A percentile compares a stretch with the other conserved stretches of the same genome.
Evolutionary conservation across 1,284 basidiomycete genomes (phyloP).

Genomic region (Phylloporus sp.): DNA sequence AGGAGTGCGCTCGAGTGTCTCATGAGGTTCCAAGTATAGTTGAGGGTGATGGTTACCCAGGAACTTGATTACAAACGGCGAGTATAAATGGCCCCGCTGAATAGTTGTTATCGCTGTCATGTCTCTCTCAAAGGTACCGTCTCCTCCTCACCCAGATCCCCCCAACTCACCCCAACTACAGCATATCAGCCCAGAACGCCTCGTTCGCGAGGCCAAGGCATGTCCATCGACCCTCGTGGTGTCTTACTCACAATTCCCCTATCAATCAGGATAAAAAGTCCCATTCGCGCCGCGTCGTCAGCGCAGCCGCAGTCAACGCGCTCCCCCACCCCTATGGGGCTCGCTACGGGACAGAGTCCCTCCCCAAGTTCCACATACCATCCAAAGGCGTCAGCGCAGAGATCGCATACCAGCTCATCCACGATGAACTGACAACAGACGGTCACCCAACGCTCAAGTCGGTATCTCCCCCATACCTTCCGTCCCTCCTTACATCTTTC

Average conservation of each 20-base stretch:
- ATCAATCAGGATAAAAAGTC: slow-evolving; percentile 54
- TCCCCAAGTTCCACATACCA: slow-evolving; percentile 76
- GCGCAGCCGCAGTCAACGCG: slow-evolving; percentile 43
- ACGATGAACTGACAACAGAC: slow-evolving; percentile 84
- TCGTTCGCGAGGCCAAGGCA: slow-evolving; percentile 66
- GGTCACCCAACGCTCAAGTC: slow-evolving; percentile 60
- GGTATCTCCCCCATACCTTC: neutral
- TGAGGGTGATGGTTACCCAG: neutral
- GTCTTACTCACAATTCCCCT: slow-evolving; percentile 5
- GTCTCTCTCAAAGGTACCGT: slow-evolving; percentile 59
- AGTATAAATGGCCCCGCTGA: neutral
- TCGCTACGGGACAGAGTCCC: slow-evolving; percentile 67
- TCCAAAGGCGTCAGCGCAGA: slow-evolving; percentile 65
- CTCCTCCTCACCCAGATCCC: neutral
- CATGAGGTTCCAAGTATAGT: slow-evolving; percentile 3
- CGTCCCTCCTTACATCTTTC: slow-evolving; percentile 56
- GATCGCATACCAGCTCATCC: slow-evolving; percentile 81
- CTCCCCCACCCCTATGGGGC: slow-evolving; percentile 63
- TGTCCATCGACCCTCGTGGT: neutral
- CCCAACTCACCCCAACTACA: slow-evolving; percentile 34
- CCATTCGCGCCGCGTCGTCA: slow-evolving; percentile 48
- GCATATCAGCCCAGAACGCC: slow-evolving; percentile 71
- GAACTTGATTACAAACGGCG: neutral
- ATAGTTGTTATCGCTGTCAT: slow-evolving; percentile 28
- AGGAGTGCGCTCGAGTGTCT: slow-evolving; percentile 44